These are phyloP conservation scores for Dendrobium catenatum DNA, from an alignment of 106 monocot species.

Conservation along the genomic window DNA sequence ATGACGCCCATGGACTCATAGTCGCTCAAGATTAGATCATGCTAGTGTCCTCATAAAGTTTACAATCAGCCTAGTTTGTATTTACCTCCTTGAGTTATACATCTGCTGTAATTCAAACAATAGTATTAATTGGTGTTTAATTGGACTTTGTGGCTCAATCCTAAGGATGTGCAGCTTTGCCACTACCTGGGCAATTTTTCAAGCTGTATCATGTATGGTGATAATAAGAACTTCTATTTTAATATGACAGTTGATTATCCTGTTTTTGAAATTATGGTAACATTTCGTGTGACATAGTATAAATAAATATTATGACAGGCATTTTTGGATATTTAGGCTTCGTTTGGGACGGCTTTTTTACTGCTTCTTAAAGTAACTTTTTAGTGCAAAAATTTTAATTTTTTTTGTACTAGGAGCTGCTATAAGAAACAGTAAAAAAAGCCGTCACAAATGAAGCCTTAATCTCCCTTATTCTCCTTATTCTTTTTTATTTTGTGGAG, in stretches of 20 bases:
- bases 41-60: no score
- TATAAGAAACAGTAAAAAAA: no score
- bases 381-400: no score
- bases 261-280: no score
- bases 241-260: no score
- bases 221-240: background rate
- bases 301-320: background rate
- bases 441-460: background rate
- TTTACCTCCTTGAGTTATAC: no score
- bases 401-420: no score
- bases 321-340: background rate
- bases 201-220: background rate
- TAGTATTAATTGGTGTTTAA: background rate
- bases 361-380: no score
- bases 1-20: no score
- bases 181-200: background rate
- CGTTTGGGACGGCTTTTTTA: no score
- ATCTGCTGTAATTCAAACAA: background rate
- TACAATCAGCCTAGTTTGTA: no score
- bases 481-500: background rate
- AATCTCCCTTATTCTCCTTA: background rate
- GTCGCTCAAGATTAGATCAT: no score
- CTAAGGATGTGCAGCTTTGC: background rate
- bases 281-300: background rate
- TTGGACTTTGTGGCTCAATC: background rate